Evolutionary conservation across 73 alveolate genomes (phyloP).

Genomic region (Paramecium pentaurelia): DNA sequence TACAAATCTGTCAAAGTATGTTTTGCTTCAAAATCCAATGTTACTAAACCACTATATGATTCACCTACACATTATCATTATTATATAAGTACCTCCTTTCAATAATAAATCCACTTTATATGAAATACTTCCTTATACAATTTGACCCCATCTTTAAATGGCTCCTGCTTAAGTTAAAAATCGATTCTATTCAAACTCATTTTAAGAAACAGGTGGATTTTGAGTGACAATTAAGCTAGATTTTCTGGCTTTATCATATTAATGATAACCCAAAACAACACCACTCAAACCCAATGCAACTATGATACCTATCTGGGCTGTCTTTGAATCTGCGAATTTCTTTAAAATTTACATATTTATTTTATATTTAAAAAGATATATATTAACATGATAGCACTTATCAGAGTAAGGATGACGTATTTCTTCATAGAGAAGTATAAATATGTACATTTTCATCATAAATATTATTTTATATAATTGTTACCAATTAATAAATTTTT

Average conservation of each 20-base stretch:
- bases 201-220: neutral
- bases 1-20: neutral
- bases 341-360: constrained; percentile 5
- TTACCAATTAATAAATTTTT: neutral
- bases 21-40: neutral
- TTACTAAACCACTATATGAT: constrained; percentile 22
- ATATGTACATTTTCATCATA: neutral
- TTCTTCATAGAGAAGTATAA: neutral
- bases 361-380: neutral
- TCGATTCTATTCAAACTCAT: constrained; percentile 27
- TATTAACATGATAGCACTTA: neutral
- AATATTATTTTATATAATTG: neutral
- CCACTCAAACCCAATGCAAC: neutral
- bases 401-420: constrained; percentile 53
- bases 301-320: neutral
- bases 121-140: constrained; percentile 34
- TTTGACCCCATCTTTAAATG: neutral
- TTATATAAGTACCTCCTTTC: neutral
- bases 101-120: constrained; percentile 40
- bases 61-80: neutral
- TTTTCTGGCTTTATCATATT: neutral
- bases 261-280: neutral
- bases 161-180: constrained; percentile 49
- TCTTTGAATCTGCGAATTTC: neutral
- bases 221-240: neutral